Conservation (phyloP, 495 filamentous ascomycete species). For the Endocarpon pusillum region DNA sequence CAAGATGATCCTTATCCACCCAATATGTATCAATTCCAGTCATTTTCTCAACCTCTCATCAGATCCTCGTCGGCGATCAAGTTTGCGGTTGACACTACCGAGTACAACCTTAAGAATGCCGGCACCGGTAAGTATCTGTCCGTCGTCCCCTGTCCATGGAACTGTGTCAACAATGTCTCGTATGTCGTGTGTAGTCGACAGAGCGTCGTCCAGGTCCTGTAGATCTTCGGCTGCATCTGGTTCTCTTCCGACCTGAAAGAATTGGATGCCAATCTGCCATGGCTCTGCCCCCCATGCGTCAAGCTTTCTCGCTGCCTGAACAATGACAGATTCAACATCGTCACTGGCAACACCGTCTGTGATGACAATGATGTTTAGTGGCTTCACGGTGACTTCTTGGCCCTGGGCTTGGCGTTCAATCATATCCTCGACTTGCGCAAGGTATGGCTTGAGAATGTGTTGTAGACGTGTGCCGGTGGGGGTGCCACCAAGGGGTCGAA, state of each 20-base stretch:
- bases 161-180: constrained; percentile 94
- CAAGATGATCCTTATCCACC: no score
- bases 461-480: constrained; percentile 60
- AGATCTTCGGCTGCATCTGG: constrained; percentile 42
- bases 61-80: constrained; percentile 29
- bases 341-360: constrained; percentile 83
- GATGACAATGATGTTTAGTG: constrained; percentile 84
- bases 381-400: constrained; percentile 42
- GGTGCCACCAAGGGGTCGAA: constrained; percentile 49
- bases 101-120: constrained; percentile 72
- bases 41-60: background rate
- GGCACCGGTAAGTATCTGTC: constrained; percentile 36
- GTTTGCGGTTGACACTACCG: constrained; percentile 47
- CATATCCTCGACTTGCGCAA: constrained; percentile 20
- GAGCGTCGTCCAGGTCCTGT: constrained; percentile 60
- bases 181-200: constrained; percentile 37
- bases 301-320: constrained; percentile 47
- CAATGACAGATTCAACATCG: constrained; percentile 57
- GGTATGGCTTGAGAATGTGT: constrained; percentile 58
- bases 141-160: constrained; percentile 39
- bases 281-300: constrained; percentile 56
- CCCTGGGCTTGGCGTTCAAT: constrained; percentile 23
- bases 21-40: background rate
- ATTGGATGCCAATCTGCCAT: constrained; percentile 88
- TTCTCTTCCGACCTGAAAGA: constrained; percentile 88